These are phyloP conservation scores for Cenococcum geophilum DNA, from an alignment of 495 filamentous ascomycete genomes.

Conservation along the genomic window DNA sequence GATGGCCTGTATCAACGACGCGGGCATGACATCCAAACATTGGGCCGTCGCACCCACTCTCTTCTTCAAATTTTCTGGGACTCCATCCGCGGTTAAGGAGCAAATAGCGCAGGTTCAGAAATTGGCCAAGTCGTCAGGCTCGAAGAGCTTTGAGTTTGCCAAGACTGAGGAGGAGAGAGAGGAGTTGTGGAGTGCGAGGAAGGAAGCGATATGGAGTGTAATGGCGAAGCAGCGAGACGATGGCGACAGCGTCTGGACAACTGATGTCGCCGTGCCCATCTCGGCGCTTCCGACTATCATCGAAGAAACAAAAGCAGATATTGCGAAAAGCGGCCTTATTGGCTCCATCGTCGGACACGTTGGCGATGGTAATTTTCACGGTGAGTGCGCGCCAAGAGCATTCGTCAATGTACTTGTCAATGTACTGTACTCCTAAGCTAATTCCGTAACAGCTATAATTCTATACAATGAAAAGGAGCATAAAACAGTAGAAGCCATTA, in stretches of 20 bases:
- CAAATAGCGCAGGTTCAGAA: conserved; percentile 66
- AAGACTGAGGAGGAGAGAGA: conserved; percentile 57
- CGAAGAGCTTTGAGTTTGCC: conserved; percentile 74
- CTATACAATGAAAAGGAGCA: conserved; percentile 63
- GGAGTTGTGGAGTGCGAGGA: conserved; percentile 82
- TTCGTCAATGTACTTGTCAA: background rate
- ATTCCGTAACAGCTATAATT: conserved; percentile 52
- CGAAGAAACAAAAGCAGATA: conserved; percentile 69
- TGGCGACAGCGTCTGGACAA: conserved; percentile 71
- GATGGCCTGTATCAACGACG: conserved; percentile 85
- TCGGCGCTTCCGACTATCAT: conserved; percentile 66
- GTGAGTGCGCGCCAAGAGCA: conserved; percentile 37
- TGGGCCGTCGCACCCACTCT: conserved; percentile 81
- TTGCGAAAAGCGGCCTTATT: conserved; percentile 58
- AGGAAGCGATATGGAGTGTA: conserved; percentile 76
- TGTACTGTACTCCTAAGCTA: background rate
- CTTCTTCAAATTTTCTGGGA: conserved; percentile 93
- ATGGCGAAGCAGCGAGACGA: conserved; percentile 54
- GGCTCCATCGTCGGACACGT: conserved; percentile 77
- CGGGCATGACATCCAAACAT: conserved; percentile 60
- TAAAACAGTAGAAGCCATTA: conserved; percentile 58
- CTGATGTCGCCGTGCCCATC: conserved; percentile 77
- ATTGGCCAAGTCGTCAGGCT: conserved; percentile 57
- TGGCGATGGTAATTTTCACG: conserved; percentile 79
- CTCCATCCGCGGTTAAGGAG: conserved; percentile 68